A percentile compares a stretch with the other conserved stretches of the same genome.
phyloP scores from a whole-genome alignment of 179 eudicot genomes.

The Beta corolliflora region DNA sequence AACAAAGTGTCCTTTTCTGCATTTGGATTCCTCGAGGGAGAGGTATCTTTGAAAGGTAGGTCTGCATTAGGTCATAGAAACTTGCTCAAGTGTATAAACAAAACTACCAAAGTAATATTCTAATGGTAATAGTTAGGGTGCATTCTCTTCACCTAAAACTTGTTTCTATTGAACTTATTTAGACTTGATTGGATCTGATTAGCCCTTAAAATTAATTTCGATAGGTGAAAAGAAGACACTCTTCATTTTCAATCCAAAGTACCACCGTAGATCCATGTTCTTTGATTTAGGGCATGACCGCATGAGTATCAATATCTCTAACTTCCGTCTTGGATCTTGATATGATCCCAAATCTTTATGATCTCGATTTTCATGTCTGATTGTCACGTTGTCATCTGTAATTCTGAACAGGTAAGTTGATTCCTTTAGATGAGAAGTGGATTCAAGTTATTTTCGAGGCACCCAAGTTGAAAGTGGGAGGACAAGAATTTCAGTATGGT shows the following conservation, averaged over 20 bases:
- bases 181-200: too few relatives aligned
- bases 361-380: not conserved
- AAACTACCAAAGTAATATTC: not conserved
- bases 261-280: not conserved
- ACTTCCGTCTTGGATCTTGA: not conserved
- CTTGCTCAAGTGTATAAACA: not conserved
- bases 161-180: too few relatives aligned
- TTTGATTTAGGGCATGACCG: not conserved
- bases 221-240: too few relatives aligned
- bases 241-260: not conserved
- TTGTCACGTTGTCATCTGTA: not conserved
- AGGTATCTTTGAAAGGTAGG: constrained; percentile 86
- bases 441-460: constrained; percentile 89
- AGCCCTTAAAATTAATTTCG: too few relatives aligned
- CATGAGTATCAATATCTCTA: not conserved
- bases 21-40: constrained; percentile 85
- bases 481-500: constrained; percentile 70
- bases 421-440: constrained; percentile 82
- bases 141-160: too few relatives aligned
- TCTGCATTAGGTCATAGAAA: not conserved
- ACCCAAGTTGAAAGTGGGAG: constrained; percentile 76
- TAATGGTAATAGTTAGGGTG: not conserved
- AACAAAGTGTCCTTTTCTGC: constrained; percentile 79
- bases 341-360: not conserved
- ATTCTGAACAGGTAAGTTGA: constrained; percentile 64